Base-by-base conservation (phyloP, 2,329 filamentous ascomycete genomes). In the Cryphonectria nitschkei region DNA sequence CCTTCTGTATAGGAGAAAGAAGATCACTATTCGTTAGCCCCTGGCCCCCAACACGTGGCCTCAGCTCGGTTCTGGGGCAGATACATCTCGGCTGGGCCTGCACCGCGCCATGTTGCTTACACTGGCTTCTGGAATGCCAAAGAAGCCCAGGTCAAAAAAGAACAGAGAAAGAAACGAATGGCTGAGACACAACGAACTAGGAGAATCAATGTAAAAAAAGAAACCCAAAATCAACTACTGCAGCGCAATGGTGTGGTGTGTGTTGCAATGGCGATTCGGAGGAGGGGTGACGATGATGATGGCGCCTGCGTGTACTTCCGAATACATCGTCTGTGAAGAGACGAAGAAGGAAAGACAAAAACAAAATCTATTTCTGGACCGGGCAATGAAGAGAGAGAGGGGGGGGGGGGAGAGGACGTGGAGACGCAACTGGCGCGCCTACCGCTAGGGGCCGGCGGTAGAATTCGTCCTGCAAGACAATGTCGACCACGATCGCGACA, bases 11-110 rank as follows among this genome's bases (percentile, higher is more conserved):
- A 52, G 65, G 34, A n/a, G 14, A 5, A 19, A 26, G 50, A 39
- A 13, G 9, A n/a, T 46, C n/a, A 9, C 54, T 22, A 50, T 63
- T 62, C 34, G 46, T 37, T 43, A 16, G 19, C 32, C 60, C 43
- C 67, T 68, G 58, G 67, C 67, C 67, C 58, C 67, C 67, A 68
- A 34, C 41, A 63, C 58, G 67, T 68, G 67, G 67, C 67, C 9
- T 52, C 46, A 52, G 41, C 58, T 61, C 43, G n/a, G 56, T 39
- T 68, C 43, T 52, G 65, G 16, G 26, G 13, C 52, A 56, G 52
- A 6, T 29, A 14, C 26, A 3, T 7, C 29, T 34, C 9, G 5
- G 26, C 9, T 54, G 34, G 34, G 19, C 50, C 19, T 26, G 34
- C 58, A 34, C 16, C 39, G 34, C 58, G 60, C 16, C 39, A 29